These are phyloP conservation scores for Dimocarpus longan DNA, from an alignment of 345 rosid species.

Conservation along the genomic window DNA sequence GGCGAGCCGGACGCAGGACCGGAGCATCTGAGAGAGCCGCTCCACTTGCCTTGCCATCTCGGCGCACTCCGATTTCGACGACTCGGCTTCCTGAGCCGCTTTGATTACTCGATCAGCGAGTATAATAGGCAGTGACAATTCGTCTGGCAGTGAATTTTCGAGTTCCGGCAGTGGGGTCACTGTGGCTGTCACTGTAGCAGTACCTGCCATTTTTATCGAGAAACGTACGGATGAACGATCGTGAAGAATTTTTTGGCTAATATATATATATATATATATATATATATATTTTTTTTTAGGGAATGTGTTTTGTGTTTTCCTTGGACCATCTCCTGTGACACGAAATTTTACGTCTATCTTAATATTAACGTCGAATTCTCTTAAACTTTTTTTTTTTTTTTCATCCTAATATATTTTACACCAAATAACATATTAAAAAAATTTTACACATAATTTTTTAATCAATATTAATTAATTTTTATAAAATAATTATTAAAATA, in stretches of 20 bases:
- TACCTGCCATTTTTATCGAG: constrained; percentile 14
- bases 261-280: too few relatives aligned
- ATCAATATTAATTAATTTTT: too few relatives aligned
- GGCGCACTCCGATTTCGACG: constrained; percentile 47
- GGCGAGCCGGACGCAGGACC: constrained; percentile 51
- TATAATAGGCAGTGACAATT: constrained; percentile 39
- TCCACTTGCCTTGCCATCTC: constrained; percentile 51
- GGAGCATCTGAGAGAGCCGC: constrained; percentile 53
- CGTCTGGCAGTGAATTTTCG: constrained; percentile 37
- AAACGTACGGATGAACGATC: not conserved
- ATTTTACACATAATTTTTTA: too few relatives aligned
- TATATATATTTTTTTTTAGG: too few relatives aligned
- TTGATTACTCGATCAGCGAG: constrained; percentile 52
- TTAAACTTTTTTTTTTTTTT: too few relatives aligned
- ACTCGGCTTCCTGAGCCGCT: constrained; percentile 41
- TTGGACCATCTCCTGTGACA: too few relatives aligned
- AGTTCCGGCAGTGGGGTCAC: constrained; percentile 6
- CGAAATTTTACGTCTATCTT: too few relatives aligned
- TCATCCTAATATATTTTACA: too few relatives aligned
- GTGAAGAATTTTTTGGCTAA: not conserved
- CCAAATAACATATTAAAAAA: too few relatives aligned
- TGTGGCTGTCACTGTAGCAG: not conserved
- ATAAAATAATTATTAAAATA: too few relatives aligned
- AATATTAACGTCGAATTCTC: too few relatives aligned
- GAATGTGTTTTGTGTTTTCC: not conserved